phyloP scores from a whole-genome alignment of 805 yeast genomes.

The Huiozyma naganishii region DNA sequence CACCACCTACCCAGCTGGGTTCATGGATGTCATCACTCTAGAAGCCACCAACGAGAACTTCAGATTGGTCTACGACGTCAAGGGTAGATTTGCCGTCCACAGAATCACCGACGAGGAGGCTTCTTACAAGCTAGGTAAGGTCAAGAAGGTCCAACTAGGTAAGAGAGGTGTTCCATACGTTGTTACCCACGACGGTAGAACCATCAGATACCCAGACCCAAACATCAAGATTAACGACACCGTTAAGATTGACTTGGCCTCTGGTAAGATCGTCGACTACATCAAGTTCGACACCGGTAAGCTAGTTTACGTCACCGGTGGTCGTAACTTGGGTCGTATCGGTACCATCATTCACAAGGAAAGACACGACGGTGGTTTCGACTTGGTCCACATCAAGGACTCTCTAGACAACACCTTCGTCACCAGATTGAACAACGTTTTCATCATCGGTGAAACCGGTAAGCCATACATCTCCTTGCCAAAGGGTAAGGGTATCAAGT shows the following conservation, averaged over 20 bases:
- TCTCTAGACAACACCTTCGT: conserved; percentile 89
- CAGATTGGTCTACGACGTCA: conserved; percentile 96
- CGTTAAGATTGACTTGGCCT: conserved; percentile 89
- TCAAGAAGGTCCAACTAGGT: conserved; percentile 95
- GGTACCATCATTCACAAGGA: conserved; percentile 95
- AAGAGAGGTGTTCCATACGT: conserved; percentile 97
- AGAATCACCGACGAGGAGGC: conserved; percentile 99
- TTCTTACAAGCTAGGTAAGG: conserved; percentile 95
- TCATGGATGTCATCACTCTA: conserved; percentile 96
- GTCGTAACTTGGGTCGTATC: conserved; percentile 97
- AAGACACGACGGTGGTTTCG: conserved; percentile 97
- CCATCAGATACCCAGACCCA: conserved; percentile 99
- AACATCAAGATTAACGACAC: conserved; percentile 93
- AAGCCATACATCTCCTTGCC: conserved; percentile 92
- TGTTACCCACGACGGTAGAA: conserved; percentile 99
- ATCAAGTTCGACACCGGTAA: conserved; percentile 90
- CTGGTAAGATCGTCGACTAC: conserved; percentile 87
- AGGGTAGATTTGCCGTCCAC: conserved; percentile 99
- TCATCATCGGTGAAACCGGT: conserved; percentile 91
- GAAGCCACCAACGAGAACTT: conserved; percentile 99
- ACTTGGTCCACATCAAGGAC: conserved; percentile 93
- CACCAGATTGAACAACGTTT: conserved; percentile 87
- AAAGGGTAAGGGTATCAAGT: conserved; percentile 98
- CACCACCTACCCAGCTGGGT: conserved; percentile 97
- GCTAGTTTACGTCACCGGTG: conserved; percentile 90